Percentiles rank a stretch among this genome's conserved stretches.
These are phyloP conservation scores for Rutstroemia sp. DNA, from an alignment of 2,329 filamentous ascomycete species.

Conservation along the genomic window DNA sequence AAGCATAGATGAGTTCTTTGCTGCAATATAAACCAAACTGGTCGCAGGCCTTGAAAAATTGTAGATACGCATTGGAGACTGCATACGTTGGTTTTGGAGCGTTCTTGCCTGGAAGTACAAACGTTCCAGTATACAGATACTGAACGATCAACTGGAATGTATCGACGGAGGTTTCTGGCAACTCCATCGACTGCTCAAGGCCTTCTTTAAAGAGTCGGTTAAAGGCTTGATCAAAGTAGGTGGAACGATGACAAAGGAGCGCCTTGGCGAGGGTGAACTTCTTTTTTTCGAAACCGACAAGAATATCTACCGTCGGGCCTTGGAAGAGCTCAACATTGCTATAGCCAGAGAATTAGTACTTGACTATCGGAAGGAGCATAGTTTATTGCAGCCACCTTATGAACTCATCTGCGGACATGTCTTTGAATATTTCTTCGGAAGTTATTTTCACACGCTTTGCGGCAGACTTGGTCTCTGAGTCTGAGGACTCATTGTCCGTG, in stretches of 20 bases:
- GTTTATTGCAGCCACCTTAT: neutral
- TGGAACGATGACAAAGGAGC: constrained; percentile 11
- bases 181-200: neutral
- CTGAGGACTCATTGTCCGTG: too few species aligned
- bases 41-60: neutral
- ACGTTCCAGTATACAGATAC: constrained; percentile 10
- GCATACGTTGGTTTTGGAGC: neutral
- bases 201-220: constrained; percentile 5
- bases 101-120: neutral
- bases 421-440: too few species aligned
- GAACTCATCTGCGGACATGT: constrained; percentile 1
- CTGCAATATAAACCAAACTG: neutral
- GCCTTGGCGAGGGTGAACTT: constrained; percentile 5
- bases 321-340: constrained; percentile 3
- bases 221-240: constrained; percentile 12
- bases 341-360: neutral
- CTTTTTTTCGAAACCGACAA: neutral
- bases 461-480: too few species aligned
- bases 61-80: neutral
- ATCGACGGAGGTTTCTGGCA: constrained; percentile 4
- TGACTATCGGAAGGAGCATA: too few species aligned
- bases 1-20: neutral
- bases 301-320: constrained; percentile 6
- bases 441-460: too few species aligned
- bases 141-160: constrained; percentile 11